These are phyloP conservation scores for Neohortaea acidophila DNA, from an alignment of 495 filamentous ascomycete species.

Conservation along the genomic window DNA sequence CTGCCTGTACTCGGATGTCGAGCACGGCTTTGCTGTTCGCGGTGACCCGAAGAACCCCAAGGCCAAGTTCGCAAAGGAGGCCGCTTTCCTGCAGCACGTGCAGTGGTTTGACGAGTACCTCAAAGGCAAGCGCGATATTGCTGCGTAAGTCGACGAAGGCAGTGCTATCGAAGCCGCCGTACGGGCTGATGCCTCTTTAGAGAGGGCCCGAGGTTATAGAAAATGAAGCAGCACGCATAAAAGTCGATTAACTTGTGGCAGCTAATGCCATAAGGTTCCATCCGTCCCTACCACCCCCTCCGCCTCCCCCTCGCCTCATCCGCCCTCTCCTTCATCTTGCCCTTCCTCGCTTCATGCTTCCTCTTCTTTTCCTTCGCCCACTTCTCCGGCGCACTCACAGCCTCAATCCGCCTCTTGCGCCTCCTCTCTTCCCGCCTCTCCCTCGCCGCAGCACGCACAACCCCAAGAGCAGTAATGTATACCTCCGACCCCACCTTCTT, in stretches of 20 bases:
- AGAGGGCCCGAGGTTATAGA: conserved; percentile 3
- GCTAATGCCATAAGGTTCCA: neutral
- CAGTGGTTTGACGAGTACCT: conserved; percentile 57
- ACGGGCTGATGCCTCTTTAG: neutral
- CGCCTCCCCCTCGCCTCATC: conserved; percentile 52
- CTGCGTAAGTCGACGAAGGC: conserved; percentile 13
- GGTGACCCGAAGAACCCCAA: conserved; percentile 43
- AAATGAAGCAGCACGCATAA: neutral
- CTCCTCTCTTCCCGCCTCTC: conserved; percentile 55
- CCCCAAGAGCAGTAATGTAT: conserved; percentile 53
- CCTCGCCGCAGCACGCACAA: conserved; percentile 51
- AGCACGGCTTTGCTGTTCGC: conserved; percentile 69
- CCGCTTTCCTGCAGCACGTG: conserved; percentile 68
- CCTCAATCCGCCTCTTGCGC: conserved; percentile 72
- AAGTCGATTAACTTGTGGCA: neutral
- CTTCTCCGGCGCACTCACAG: conserved; percentile 60
- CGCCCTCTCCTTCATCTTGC: conserved; percentile 62
- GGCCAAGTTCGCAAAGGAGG: conserved; percentile 67
- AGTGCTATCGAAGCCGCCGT: neutral
- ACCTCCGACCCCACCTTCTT: conserved; percentile 66
- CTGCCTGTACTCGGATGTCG: conserved; percentile 58
- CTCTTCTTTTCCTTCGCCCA: conserved; percentile 64
- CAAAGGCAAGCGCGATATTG: conserved; percentile 23
- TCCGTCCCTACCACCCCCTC: conserved; percentile 41
- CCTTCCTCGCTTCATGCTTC: conserved; percentile 73